These are phyloP conservation scores for Lactifluus volemus DNA, from an alignment of 768 basidiomycete genomes.

Conservation along the genomic window DNA sequence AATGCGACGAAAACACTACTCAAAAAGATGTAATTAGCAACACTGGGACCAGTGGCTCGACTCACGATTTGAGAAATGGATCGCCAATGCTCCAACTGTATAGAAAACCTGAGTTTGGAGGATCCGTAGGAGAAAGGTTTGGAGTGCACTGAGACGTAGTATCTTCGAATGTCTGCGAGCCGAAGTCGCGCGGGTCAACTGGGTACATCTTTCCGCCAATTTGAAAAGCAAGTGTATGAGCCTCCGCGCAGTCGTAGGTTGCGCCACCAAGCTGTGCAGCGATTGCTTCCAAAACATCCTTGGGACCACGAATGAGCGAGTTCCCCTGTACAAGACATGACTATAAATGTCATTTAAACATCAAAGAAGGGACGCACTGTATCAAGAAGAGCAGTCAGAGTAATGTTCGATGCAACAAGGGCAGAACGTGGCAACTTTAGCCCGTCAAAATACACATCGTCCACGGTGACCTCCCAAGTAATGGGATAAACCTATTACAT, in stretches of 20 bases:
- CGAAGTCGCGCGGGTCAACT: slow-evolving; percentile 69
- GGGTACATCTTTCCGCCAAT: slow-evolving; percentile 65
- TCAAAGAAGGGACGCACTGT: slow-evolving; percentile 39
- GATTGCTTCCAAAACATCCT: slow-evolving; percentile 52
- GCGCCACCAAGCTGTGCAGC: slow-evolving; percentile 30
- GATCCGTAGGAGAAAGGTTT: slow-evolving; percentile 54
- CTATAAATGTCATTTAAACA: not conserved
- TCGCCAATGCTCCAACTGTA: slow-evolving; percentile 74
- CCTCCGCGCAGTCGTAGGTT: slow-evolving; percentile 47
- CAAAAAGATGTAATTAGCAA: not conserved
- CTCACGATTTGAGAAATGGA: slow-evolving; percentile 69
- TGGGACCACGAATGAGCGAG: slow-evolving; percentile 67
- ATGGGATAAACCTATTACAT: slow-evolving; percentile 24
- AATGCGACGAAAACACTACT: slow-evolving; percentile 55
- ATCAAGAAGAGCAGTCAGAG: slow-evolving; percentile 59
- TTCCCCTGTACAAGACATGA: slow-evolving; percentile 44
- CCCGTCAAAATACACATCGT: slow-evolving; percentile 66
- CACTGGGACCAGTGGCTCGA: not conserved
- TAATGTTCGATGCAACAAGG: slow-evolving; percentile 38
- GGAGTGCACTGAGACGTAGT: slow-evolving; percentile 34
- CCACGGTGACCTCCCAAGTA: slow-evolving; percentile 61
- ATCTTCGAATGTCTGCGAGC: slow-evolving; percentile 31
- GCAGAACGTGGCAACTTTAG: slow-evolving; percentile 47
- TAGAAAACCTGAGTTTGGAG: slow-evolving; percentile 50
- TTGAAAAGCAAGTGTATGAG: slow-evolving; percentile 57